phyloP scores from a whole-genome alignment of 257 asterid species.

The Cruciata laevipes region DNA sequence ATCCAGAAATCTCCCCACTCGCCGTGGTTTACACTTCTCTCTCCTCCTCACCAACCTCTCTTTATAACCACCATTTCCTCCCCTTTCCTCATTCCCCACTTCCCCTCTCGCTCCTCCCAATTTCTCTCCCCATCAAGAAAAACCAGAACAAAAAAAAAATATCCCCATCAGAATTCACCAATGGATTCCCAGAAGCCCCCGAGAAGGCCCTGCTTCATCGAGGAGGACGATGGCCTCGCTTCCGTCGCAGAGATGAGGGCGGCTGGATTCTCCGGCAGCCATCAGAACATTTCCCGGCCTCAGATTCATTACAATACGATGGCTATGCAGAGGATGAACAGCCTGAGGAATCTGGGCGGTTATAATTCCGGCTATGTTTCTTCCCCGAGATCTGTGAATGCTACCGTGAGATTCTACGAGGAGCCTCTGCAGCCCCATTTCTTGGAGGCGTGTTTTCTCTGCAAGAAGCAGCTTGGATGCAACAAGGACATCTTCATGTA shows the following conservation, averaged over 20 bases:
- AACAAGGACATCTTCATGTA: slow-evolving; percentile 45
- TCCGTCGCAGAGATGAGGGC: slow-evolving; percentile 20
- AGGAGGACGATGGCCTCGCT: slow-evolving; percentile 30
- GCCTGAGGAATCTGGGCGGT: slow-evolving; percentile 10
- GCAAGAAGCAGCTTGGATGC: slow-evolving; percentile 32
- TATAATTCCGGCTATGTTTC: slow-evolving; percentile 4
- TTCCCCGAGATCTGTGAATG: slow-evolving; percentile 28
- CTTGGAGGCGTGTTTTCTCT: slow-evolving; percentile 40
- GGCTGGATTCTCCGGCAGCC: slow-evolving; percentile 16
- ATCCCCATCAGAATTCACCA: neutral
- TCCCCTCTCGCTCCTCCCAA: neutral
- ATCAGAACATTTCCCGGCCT: slow-evolving; percentile 21
- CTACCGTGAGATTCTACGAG: slow-evolving; percentile 20
- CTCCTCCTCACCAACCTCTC: slow-evolving; percentile 19
- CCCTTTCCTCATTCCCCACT: neutral
- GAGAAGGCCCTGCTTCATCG: slow-evolving; percentile 23
- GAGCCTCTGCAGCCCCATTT: slow-evolving; percentile 28
- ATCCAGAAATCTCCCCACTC: slow-evolving; percentile 15
- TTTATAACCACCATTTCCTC: slow-evolving; percentile 20
- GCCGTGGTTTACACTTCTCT: slow-evolving; percentile 26
- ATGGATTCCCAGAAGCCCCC: slow-evolving; percentile 22
- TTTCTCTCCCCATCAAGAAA: neutral
- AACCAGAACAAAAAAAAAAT: neutral
- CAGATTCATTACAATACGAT: slow-evolving; percentile 14
- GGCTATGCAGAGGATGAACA: slow-evolving; percentile 14